A percentile compares a stretch with the other conserved stretches of the same genome.
These are phyloP conservation scores for Phaffomyces antillensis DNA, from an alignment of 805 yeast genomes.

Conservation along the genomic window DNA sequence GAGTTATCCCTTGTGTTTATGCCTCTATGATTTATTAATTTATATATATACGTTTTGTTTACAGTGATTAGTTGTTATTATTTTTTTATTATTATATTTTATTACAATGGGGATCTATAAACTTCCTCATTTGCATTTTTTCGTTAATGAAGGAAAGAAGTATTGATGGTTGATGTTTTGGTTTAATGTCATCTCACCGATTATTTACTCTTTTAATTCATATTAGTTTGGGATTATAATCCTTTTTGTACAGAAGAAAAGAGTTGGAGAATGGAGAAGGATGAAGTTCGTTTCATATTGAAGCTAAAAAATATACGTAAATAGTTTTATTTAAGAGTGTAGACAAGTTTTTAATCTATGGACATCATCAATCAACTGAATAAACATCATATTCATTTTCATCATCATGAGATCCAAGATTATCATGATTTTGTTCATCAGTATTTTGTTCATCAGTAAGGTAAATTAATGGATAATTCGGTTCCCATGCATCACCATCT, in stretches of 20 bases:
- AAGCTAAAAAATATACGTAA: conserved; percentile 5
- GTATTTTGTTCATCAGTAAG: not conserved
- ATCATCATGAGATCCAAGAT: not conserved
- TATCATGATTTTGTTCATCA: not conserved
- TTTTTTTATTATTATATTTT: not conserved
- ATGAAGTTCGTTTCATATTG: not conserved
- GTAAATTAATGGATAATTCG: not conserved
- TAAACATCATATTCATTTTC: not conserved
- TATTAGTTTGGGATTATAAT: not conserved
- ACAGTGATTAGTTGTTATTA: not conserved
- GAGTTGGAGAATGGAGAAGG: not conserved
- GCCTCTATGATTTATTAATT: conserved; percentile 1
- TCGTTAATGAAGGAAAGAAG: not conserved
- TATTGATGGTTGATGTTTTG: no score
- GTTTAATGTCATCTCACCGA: no score
- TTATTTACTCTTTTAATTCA: no score
- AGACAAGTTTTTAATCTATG: not conserved
- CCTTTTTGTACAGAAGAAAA: not conserved
- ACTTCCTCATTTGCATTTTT: conserved; percentile 3
- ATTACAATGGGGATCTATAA: not conserved
- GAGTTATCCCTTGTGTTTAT: conserved; percentile 11
- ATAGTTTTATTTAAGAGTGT: conserved; percentile 4
- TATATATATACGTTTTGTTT: not conserved
- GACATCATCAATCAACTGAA: no score
- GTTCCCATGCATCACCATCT: not conserved